Conservation (phyloP, 2,329 filamentous ascomycete species). For the Penicillium sp. region DNA sequence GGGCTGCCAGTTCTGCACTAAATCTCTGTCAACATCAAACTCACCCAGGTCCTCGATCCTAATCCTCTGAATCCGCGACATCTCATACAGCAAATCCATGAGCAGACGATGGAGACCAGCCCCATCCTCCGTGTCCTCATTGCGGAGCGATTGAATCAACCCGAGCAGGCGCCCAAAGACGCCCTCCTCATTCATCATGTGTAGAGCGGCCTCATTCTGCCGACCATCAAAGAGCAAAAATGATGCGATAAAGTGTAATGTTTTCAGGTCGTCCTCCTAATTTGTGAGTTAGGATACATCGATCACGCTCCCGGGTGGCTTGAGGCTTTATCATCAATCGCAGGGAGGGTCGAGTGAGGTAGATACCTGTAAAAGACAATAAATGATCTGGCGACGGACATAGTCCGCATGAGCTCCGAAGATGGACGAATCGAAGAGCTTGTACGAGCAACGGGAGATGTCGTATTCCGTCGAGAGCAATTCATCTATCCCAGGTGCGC, state of each 20-base stretch:
- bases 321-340: no score
- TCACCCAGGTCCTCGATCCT: conserved; percentile 68
- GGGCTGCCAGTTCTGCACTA: conserved; percentile 1
- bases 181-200: conserved; percentile 79
- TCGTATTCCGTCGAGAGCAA: conserved; percentile 73
- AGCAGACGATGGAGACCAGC: conserved; percentile 70
- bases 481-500: conserved; percentile 45
- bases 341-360: conserved; percentile 2
- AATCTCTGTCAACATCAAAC: conserved; percentile 27
- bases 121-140: conserved; percentile 43
- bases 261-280: conserved; percentile 69
- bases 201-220: conserved; percentile 68
- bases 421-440: conserved; percentile 67
- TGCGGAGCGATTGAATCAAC: conserved; percentile 61
- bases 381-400: conserved; percentile 85
- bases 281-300: no score
- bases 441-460: conserved; percentile 71
- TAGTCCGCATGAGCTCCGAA: conserved; percentile 74
- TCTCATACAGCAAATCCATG: conserved; percentile 89
- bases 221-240: conserved; percentile 85
- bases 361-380: conserved; percentile 67
- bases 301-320: no score
- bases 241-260: conserved; percentile 75
- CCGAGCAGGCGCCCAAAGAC: conserved; percentile 80
- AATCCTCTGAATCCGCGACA: conserved; percentile 84